Percentiles rank a stretch among this genome's conserved stretches.
Conservation (phyloP, 768 basidiomycete species). For the Boletus fagicola region DNA sequence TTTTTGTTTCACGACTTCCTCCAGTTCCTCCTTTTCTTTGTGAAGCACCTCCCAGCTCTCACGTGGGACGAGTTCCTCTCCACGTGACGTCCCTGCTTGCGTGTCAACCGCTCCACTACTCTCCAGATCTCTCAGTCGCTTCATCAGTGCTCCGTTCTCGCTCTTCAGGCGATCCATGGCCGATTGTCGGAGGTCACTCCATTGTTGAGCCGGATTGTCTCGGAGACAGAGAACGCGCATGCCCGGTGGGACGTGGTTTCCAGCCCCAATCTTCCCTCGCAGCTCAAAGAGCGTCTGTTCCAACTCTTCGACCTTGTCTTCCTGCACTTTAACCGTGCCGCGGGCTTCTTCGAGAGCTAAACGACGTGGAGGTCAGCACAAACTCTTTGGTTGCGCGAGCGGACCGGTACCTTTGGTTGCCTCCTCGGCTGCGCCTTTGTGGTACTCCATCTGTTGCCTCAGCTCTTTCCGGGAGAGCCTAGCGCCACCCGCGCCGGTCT, state of each 20-base stretch:
- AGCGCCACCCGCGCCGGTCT: conserved; percentile 23
- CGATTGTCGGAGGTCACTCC: conserved; percentile 72
- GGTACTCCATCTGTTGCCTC: conserved; percentile 37
- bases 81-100: conserved; percentile 15
- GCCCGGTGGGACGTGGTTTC: conserved; percentile 71
- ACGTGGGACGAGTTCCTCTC: conserved; percentile 56
- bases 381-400: not conserved
- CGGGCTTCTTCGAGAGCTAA: conserved; percentile 47
- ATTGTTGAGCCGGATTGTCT: conserved; percentile 82
- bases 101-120: conserved; percentile 31
- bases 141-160: conserved; percentile 84
- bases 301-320: conserved; percentile 61
- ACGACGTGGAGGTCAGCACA: not conserved
- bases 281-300: conserved; percentile 80
- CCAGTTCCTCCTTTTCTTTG: conserved; percentile 66
- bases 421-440: conserved; percentile 37
- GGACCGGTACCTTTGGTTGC: conserved; percentile 40
- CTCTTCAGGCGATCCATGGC: conserved; percentile 70
- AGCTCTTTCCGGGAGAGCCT: conserved; percentile 38
- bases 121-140: conserved; percentile 62
- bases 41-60: conserved; percentile 75
- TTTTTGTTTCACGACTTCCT: conserved; percentile 66
- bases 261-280: conserved; percentile 70
- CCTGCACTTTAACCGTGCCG: conserved; percentile 36
- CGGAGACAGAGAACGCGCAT: conserved; percentile 64